These are phyloP conservation scores for Nemania diffusa DNA, from an alignment of 2,329 filamentous ascomycete genomes.

Conservation along the genomic window DNA sequence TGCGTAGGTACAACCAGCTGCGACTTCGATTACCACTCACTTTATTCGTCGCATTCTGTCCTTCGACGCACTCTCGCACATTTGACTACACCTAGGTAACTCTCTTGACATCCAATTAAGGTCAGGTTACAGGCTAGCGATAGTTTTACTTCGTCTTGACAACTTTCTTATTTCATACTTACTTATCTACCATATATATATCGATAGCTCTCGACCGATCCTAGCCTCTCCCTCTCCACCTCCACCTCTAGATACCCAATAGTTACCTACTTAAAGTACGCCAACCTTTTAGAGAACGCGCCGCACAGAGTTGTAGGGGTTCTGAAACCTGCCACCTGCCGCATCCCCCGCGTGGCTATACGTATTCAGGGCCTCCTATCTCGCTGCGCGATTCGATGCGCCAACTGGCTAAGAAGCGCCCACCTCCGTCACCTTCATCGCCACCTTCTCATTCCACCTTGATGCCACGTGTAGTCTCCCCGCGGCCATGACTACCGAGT, in stretches of 20 bases:
- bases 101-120: constrained; percentile 16
- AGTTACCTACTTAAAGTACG: constrained; percentile 15
- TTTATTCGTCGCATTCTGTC: neutral
- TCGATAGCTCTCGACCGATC: neutral
- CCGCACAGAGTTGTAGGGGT: neutral
- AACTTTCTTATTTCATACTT: neutral
- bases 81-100: neutral
- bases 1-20: neutral
- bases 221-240: neutral
- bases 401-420: constrained; percentile 26
- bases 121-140: neutral
- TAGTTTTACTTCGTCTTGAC: neutral
- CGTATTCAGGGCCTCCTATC: neutral
- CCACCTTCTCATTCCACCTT: constrained; percentile 12
- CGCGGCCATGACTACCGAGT: constrained; percentile 50
- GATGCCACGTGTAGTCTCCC: constrained; percentile 36
- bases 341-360: constrained; percentile 1
- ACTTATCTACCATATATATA: constrained; percentile 1
- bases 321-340: neutral
- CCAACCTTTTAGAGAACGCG: neutral
- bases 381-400: constrained; percentile 34
- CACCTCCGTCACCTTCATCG: constrained; percentile 8
- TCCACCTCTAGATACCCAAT: neutral
- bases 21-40: constrained; percentile 7
- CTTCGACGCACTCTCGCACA: constrained; percentile 28